Percentiles rank a stretch among this genome's conserved stretches.
These are phyloP conservation scores for Pilatotrama ljubarskyi DNA, from an alignment of 768 basidiomycete species.

Conservation along the genomic window DNA sequence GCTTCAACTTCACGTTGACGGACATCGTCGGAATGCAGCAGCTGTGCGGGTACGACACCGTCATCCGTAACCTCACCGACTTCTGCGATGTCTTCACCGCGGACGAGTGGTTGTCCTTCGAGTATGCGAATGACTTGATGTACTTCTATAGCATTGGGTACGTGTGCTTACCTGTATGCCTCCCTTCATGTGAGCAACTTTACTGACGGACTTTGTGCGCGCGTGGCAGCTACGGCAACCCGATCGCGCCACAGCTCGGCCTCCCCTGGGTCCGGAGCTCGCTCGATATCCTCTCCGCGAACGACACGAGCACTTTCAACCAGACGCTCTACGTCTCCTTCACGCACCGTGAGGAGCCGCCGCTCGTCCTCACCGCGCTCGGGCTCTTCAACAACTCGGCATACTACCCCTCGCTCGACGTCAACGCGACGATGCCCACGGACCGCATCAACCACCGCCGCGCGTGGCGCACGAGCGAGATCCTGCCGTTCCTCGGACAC, in stretches of 20 bases:
- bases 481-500: constrained; percentile 20
- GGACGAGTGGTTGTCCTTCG: constrained; percentile 24
- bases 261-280: constrained; percentile 22
- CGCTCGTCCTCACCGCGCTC: constrained; percentile 24
- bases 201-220: too few relatives aligned
- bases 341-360: constrained; percentile 25
- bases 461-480: constrained; percentile 21
- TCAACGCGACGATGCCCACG: constrained; percentile 25
- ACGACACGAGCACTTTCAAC: constrained; percentile 14
- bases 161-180: neutral
- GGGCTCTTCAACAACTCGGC: constrained; percentile 26
- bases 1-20: constrained; percentile 22
- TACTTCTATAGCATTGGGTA: constrained; percentile 26
- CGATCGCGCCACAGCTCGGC: constrained; percentile 22
- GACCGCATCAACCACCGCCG: constrained; percentile 23
- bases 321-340: constrained; percentile 24
- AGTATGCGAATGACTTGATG: constrained; percentile 25
- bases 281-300: constrained; percentile 18
- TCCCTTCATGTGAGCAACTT: too few relatives aligned
- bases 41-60: constrained; percentile 25
- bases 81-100: constrained; percentile 21
- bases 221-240: constrained; percentile 18
- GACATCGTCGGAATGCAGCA: constrained; percentile 23
- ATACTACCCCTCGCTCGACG: constrained; percentile 18
- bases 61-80: constrained; percentile 19